phyloP scores from a whole-genome alignment of 306 rosid species.

The Castanea crenata region DNA sequence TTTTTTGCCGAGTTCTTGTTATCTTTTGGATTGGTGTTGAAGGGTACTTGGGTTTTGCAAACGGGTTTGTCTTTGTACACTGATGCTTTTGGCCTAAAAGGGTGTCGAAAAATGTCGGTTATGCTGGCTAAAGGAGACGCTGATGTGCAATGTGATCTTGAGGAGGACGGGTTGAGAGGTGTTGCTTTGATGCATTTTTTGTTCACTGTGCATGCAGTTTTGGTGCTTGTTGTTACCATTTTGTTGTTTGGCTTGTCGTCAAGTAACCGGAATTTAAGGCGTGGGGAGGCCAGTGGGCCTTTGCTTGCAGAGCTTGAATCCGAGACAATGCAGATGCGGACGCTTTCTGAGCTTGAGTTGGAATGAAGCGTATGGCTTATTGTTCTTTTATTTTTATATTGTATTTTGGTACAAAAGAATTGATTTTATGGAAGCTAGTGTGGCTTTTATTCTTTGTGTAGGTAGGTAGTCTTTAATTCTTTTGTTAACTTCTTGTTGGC shows the following conservation, averaged over 20 bases:
- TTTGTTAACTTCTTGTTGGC: slow-evolving; percentile 19
- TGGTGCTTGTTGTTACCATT: slow-evolving; percentile 49
- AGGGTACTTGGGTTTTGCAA: slow-evolving; percentile 87
- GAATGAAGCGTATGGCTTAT: slow-evolving; percentile 40
- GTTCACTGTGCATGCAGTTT: slow-evolving; percentile 62
- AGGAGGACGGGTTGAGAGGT: slow-evolving; percentile 70
- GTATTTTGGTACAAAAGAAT: slow-evolving; percentile 18
- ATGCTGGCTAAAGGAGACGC: slow-evolving; percentile 28
- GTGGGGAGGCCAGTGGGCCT: slow-evolving; percentile 51
- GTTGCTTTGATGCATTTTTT: slow-evolving; percentile 62
- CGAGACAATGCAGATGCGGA: slow-evolving; percentile 23
- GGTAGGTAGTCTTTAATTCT: slow-evolving; percentile 23
- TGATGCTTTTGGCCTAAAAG: slow-evolving; percentile 64
- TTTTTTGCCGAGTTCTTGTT: slow-evolving; percentile 77
- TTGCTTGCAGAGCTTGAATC: slow-evolving; percentile 54
- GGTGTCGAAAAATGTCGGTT: slow-evolving; percentile 54
- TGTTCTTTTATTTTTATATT: slow-evolving; percentile 2
- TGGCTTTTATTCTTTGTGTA: slow-evolving; percentile 10
- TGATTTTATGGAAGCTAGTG: slow-evolving; percentile 16
- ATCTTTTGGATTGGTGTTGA: slow-evolving; percentile 63
- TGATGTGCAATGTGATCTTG: slow-evolving; percentile 69
- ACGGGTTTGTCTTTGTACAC: slow-evolving; percentile 67
- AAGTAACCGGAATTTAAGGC: slow-evolving; percentile 35
- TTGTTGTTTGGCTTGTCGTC: slow-evolving; percentile 53
- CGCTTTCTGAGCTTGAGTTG: slow-evolving; percentile 48